phyloP scores from a whole-genome alignment of 805 yeast genomes.

The Lachancea kluyveri region DNA sequence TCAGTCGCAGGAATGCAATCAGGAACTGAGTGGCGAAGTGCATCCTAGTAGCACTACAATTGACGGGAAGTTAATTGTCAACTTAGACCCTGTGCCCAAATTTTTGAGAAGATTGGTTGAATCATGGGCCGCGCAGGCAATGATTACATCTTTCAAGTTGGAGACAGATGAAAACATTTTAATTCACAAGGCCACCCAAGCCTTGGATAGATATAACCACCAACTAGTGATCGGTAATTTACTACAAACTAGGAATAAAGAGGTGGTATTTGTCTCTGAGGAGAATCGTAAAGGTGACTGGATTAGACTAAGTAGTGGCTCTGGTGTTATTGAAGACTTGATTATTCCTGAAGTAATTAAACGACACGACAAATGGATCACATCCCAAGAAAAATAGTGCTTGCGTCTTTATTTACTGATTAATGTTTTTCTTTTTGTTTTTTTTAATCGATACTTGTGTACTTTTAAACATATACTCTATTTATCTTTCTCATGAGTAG shows the following conservation, averaged over 20 bases:
- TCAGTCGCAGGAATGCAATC: conserved; percentile 63
- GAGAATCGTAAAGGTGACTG: conserved; percentile 35
- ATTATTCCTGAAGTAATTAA: conserved; percentile 73
- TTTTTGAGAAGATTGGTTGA: conserved; percentile 83
- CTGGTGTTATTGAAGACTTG: conserved; percentile 56
- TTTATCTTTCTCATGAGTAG: no score
- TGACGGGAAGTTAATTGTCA: conserved; percentile 70
- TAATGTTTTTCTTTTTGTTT: conserved; percentile 1
- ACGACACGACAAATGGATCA: conserved; percentile 60
- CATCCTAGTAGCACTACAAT: conserved; percentile 19
- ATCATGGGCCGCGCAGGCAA: conserved; percentile 90
- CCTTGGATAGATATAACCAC: conserved; percentile 80
- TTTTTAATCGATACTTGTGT: conserved; percentile 1
- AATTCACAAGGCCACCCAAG: conserved; percentile 68
- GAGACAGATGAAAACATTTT: conserved; percentile 78
- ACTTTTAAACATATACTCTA: no score
- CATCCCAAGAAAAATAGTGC: conserved; percentile 1
- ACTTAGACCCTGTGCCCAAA: conserved; percentile 94
- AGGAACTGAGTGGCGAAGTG: conserved; percentile 15
- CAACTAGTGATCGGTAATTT: conserved; percentile 93
- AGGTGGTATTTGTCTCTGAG: conserved; percentile 71
- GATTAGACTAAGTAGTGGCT: conserved; percentile 42
- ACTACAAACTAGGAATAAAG: conserved; percentile 78
- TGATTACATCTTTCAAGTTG: conserved; percentile 89
- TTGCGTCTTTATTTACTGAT: neutral